phyloP scores from a whole-genome alignment of 768 basidiomycete genomes.

The Suillus subluteus region DNA sequence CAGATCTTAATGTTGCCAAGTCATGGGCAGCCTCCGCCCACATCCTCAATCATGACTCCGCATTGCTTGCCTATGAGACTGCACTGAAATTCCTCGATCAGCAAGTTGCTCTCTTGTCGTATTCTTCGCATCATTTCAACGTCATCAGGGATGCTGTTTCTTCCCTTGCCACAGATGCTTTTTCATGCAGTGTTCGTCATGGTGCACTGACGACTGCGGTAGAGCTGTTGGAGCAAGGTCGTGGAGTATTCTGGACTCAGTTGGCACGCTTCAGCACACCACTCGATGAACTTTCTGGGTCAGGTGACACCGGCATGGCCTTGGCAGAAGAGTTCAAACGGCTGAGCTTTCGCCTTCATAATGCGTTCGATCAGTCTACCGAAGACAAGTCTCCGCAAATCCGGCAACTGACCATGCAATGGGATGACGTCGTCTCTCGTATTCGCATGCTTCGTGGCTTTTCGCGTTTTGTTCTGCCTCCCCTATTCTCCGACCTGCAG shows the following conservation, averaged over 20 bases:
- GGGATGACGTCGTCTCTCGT: too few species aligned
- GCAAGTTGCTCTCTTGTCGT: background rate
- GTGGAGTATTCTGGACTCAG: slow-evolving; percentile 10
- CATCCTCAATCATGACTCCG: background rate
- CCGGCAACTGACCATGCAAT: too few species aligned
- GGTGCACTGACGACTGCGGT: slow-evolving; percentile 7
- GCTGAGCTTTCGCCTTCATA: too few species aligned
- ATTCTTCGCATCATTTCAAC: background rate
- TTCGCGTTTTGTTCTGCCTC: background rate
- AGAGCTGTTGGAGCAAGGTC: slow-evolving; percentile 24
- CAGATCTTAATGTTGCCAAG: background rate
- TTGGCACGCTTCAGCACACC: too few species aligned
- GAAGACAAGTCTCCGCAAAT: too few species aligned
- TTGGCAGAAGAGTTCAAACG: too few species aligned
- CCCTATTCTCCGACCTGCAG: background rate
- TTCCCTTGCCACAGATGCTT: slow-evolving; percentile 26
- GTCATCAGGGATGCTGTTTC: background rate
- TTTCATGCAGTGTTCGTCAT: slow-evolving; percentile 27
- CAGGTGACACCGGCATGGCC: too few species aligned
- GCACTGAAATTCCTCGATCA: slow-evolving; percentile 10
- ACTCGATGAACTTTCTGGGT: too few species aligned
- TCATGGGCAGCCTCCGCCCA: slow-evolving; percentile 1
- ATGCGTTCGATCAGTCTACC: too few species aligned
- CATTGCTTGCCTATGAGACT: slow-evolving; percentile 4
- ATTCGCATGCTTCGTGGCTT: too few species aligned